phyloP scores from a whole-genome alignment of 371 early-diverging fungal species.

The Dentiscutata heterogama region DNA sequence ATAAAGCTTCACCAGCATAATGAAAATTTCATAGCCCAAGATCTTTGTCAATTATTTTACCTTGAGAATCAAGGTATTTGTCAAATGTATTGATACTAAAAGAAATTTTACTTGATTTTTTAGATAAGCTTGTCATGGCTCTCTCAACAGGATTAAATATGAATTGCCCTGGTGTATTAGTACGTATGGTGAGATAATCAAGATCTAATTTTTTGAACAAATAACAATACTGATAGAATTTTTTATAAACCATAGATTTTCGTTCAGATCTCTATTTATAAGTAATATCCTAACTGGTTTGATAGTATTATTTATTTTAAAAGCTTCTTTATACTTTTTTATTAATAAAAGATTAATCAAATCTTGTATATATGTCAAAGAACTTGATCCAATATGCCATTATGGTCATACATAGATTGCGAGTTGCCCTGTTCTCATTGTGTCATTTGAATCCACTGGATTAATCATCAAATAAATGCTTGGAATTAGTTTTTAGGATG shows the following conservation, averaged over 20 bases:
- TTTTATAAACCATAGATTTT: not conserved
- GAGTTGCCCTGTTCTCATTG: not conserved
- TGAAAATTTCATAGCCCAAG: no score
- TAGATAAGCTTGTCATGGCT: not conserved
- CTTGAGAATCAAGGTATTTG: no score
- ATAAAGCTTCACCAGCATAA: no score
- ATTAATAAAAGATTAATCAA: not conserved
- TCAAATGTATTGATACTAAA: no score
- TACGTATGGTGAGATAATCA: no score
- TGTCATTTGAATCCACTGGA: not conserved
- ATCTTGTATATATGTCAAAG: slow-evolving; percentile 5
- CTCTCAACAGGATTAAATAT: no score
- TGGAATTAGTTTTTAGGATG: not conserved
- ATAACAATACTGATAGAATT: not conserved
- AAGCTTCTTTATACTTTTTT: not conserved
- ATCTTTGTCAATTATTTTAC: no score
- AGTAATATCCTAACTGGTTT: not conserved
- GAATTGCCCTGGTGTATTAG: no score
- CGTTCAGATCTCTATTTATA: not conserved
- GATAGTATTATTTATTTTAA: not conserved
- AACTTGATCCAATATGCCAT: not conserved
- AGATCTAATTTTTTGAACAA: not conserved
- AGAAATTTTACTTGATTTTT: no score
- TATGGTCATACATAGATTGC: not conserved
- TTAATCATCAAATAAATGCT: not conserved